Percentiles rank a stretch among this genome's conserved stretches.
Evolutionary conservation across 2,329 filamentous ascomycete genomes (phyloP).

Genomic region (Leptographium galeiforme): DNA sequence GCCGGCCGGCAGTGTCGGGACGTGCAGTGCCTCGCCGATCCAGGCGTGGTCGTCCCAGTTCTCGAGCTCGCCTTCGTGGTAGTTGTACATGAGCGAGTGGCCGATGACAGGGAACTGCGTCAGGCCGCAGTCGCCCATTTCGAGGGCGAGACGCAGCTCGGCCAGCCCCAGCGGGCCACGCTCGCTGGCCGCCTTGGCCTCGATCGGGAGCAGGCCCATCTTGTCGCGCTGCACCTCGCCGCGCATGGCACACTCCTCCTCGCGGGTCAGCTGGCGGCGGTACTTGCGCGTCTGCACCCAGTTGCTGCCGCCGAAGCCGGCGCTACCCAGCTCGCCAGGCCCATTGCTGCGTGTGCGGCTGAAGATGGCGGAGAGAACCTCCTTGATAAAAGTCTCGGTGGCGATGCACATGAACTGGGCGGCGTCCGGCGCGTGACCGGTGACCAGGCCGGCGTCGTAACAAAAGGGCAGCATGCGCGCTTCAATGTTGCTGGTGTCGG

Average conservation of each 20-base stretch:
- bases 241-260: conserved; percentile 60
- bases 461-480: conserved; percentile 55
- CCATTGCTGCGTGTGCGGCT: conserved; percentile 52
- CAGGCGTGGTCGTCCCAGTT: conserved; percentile 48
- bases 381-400: conserved; percentile 54
- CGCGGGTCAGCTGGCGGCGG: conserved; percentile 56
- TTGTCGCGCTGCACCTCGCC: conserved; percentile 65
- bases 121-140: conserved; percentile 63
- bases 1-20: conserved; percentile 4
- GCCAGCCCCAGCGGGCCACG: conserved; percentile 61
- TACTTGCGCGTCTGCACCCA: conserved; percentile 75
- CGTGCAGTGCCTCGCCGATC: conserved; percentile 24
- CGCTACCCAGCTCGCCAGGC: conserved; percentile 46
- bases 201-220: conserved; percentile 65
- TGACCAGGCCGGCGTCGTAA: conserved; percentile 49
- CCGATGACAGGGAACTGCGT: conserved; percentile 65
- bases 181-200: conserved; percentile 62
- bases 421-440: conserved; percentile 45
- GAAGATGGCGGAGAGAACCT: conserved; percentile 49
- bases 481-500: conserved; percentile 49
- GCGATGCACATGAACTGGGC: conserved; percentile 52
- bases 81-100: conserved; percentile 55
- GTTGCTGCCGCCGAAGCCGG: conserved; percentile 50
- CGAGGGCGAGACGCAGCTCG: conserved; percentile 63
- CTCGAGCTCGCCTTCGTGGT: conserved; percentile 65